A percentile compares a stretch with the other conserved stretches of the same genome.
Evolutionary conservation across 768 basidiomycete species (phyloP).

Genomic region (Xanthoconium purpureum): DNA sequence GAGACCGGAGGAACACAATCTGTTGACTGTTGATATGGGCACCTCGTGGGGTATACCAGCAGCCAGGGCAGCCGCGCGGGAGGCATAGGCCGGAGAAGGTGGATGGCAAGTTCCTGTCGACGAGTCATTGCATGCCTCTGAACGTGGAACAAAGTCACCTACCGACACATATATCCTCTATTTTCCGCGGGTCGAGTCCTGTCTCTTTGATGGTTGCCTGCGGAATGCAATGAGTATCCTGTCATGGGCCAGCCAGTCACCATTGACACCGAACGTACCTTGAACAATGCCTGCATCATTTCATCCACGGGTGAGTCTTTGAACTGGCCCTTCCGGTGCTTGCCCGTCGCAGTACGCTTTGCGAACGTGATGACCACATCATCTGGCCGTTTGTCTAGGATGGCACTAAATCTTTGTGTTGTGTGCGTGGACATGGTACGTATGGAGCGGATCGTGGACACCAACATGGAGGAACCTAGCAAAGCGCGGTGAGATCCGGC

Average conservation of each 20-base stretch:
- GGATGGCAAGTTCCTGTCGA: conserved; percentile 74
- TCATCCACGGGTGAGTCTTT: conserved; percentile 89
- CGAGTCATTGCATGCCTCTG: neutral
- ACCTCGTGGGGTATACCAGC: conserved; percentile 86
- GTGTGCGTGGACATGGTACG: conserved; percentile 34
- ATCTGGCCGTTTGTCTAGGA: conserved; percentile 69
- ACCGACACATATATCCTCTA: conserved; percentile 87
- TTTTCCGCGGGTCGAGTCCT: conserved; percentile 61
- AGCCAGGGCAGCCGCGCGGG: conserved; percentile 81
- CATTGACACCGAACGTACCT: conserved; percentile 40
- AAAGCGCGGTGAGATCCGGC: conserved; percentile 3
- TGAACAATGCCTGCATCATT: conserved; percentile 77
- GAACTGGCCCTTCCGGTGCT: conserved; percentile 87
- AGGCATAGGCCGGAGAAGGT: conserved; percentile 77
- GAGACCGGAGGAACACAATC: conserved; percentile 91
- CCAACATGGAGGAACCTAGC: conserved; percentile 18
- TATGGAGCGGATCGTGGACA: conserved; percentile 8
- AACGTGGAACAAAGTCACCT: conserved; percentile 16
- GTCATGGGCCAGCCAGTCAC: neutral
- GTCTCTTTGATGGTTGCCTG: conserved; percentile 69
- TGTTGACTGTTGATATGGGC: conserved; percentile 88
- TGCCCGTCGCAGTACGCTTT: conserved; percentile 85
- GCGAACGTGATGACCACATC: conserved; percentile 92
- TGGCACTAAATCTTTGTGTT: conserved; percentile 41
- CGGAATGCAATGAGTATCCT: neutral